A percentile compares a stretch with the other conserved stretches of the same genome.
These are phyloP conservation scores for Fusarium chuoi DNA, from an alignment of 2,329 filamentous ascomycete genomes.

Conservation along the genomic window DNA sequence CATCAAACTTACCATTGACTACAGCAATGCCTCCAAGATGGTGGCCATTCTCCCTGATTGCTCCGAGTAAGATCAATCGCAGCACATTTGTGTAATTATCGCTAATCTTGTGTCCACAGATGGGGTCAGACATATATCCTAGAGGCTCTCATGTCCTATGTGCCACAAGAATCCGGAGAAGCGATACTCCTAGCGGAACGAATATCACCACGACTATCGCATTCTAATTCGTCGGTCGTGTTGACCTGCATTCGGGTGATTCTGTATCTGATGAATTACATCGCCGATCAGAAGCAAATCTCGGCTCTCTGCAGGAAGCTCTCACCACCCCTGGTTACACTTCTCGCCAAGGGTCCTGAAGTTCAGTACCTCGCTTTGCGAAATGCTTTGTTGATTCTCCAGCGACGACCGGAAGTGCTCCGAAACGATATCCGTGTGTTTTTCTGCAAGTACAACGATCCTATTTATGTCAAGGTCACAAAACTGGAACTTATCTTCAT, in stretches of 20 bases:
- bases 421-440: conserved; percentile 98
- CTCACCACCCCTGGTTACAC: conserved; percentile 91
- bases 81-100: background rate
- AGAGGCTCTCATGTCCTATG: conserved; percentile 97
- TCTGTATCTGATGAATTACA: conserved; percentile 98
- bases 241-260: conserved; percentile 96
- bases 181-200: conserved; percentile 90
- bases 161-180: conserved; percentile 90
- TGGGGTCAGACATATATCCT: conserved; percentile 99
- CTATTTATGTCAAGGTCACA: conserved; percentile 99
- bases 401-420: conserved; percentile 90
- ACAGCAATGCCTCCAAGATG: conserved; percentile 96
- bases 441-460: conserved; percentile 99
- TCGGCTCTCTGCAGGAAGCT: conserved; percentile 89
- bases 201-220: conserved; percentile 93
- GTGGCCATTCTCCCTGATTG: conserved; percentile 96
- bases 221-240: conserved; percentile 96
- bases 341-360: conserved; percentile 94
- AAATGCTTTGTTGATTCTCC: conserved; percentile 93
- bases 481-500: conserved; percentile 99
- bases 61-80: conserved; percentile 78
- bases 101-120: conserved; percentile 57
- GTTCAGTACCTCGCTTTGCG: conserved; percentile 97
- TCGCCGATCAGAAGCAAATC: conserved; percentile 89
- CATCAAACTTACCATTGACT: conserved; percentile 98